Conservation (phyloP, 768 basidiomycete species). For the Sarcodon aspratus region DNA sequence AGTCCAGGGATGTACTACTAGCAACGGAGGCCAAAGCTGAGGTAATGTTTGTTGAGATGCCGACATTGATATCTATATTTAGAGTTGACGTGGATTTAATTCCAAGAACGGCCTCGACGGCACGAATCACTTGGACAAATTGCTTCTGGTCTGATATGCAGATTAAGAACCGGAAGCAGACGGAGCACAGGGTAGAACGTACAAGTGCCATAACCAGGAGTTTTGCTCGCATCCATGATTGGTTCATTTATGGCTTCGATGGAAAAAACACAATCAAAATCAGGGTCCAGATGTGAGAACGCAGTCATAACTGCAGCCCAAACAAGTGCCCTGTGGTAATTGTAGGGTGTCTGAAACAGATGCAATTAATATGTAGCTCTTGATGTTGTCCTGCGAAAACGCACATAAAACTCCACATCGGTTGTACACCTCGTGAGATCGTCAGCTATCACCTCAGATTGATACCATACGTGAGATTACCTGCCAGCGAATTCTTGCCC, state of each 20-base stretch:
- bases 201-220: constrained; percentile 67
- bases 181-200: constrained; percentile 14
- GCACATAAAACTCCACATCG: constrained; percentile 68
- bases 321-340: constrained; percentile 68
- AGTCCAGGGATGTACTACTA: constrained; percentile 8
- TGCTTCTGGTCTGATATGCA: constrained; percentile 49
- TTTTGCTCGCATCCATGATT: constrained; percentile 55
- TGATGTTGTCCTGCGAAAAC: constrained; percentile 6
- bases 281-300: constrained; percentile 57
- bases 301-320: constrained; percentile 77
- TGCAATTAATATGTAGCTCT: constrained; percentile 2
- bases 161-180: not conserved
- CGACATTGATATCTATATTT: constrained; percentile 9
- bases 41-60: constrained; percentile 6
- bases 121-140: constrained; percentile 56
- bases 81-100: constrained; percentile 28
- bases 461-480: constrained; percentile 20
- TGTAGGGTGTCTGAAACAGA: constrained; percentile 42
- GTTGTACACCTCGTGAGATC: constrained; percentile 41
- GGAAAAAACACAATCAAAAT: constrained; percentile 54
- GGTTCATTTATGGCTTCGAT: constrained; percentile 76
- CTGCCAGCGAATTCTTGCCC: constrained; percentile 59
- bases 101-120: constrained; percentile 50
- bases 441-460: not conserved
- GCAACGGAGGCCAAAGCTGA: constrained; percentile 17